These are phyloP conservation scores for Penicillium hordei DNA, from an alignment of 2,329 filamentous ascomycete genomes.

Conservation along the genomic window DNA sequence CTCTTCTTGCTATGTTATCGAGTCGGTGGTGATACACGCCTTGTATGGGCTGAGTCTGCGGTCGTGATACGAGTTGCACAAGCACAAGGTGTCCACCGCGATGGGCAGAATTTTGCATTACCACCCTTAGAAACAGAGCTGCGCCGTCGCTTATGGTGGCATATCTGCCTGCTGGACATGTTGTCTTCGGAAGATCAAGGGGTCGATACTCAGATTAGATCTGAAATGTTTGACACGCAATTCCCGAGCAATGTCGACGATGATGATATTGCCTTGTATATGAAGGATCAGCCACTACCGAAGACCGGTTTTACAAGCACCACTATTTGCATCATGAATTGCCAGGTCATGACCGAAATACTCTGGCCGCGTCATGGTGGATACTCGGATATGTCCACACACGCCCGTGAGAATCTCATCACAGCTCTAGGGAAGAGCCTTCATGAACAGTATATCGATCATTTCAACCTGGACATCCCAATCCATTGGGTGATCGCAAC, in stretches of 20 bases:
- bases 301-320: conserved; percentile 26
- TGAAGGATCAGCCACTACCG: conserved; percentile 10
- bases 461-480: conserved; percentile 42
- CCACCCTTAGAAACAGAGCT: conserved; percentile 26
- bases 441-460: conserved; percentile 24
- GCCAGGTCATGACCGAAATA: conserved; percentile 17
- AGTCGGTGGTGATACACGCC: conserved; percentile 7
- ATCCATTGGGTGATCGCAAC: conserved; percentile 64
- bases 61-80: conserved; percentile 14
- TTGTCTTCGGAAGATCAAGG: conserved; percentile 30
- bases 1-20: conserved; percentile 19
- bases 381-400: not conserved
- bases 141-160: conserved; percentile 33
- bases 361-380: conserved; percentile 10
- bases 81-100: conserved; percentile 9
- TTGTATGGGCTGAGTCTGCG: conserved; percentile 14
- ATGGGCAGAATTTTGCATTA: conserved; percentile 6
- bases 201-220: conserved; percentile 26
- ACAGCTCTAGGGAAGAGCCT: conserved; percentile 29
- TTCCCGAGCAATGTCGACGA: conserved; percentile 29
- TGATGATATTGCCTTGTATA: conserved; percentile 20
- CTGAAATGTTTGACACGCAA: conserved; percentile 25
- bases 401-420: conserved; percentile 23
- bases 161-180: conserved; percentile 31
- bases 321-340: conserved; percentile 24